Percentiles rank a stretch among this genome's conserved stretches.
These are phyloP conservation scores for Schizochytrium sp. DNA, from an alignment of 108 stramenopile species.

Conservation along the genomic window DNA sequence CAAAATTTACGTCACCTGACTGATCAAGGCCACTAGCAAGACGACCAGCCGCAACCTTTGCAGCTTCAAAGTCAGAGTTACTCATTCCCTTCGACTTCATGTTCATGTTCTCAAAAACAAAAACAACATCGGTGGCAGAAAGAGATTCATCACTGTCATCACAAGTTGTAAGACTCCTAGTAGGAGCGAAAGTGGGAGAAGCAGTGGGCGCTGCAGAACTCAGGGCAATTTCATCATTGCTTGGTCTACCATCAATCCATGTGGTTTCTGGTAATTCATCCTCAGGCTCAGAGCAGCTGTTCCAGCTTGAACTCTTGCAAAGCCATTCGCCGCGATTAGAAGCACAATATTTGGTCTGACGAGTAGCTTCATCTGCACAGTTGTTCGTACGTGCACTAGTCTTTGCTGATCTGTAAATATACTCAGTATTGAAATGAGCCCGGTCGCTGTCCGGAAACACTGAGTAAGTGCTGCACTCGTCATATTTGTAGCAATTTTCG, in stretches of 20 bases:
- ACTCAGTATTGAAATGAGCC: constrained; percentile 43
- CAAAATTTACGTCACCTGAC: background rate
- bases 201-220: background rate
- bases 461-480: constrained; percentile 20
- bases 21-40: background rate
- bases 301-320: background rate
- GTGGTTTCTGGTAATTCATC: background rate
- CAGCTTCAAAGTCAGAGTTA: background rate
- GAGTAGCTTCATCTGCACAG: background rate
- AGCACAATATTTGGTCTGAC: constrained; percentile 22
- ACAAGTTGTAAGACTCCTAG: background rate
- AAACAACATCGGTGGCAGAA: background rate
- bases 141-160: background rate
- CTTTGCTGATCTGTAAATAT: background rate
- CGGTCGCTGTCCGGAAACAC: background rate
- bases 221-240: background rate
- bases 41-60: background rate
- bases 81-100: background rate
- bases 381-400: background rate
- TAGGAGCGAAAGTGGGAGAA: background rate
- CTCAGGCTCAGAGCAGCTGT: background rate
- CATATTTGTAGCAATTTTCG: constrained; percentile 35
- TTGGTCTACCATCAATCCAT: background rate
- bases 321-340: constrained; percentile 27
- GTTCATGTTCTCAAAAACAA: constrained; percentile 23